Evolutionary conservation across 2,329 filamentous ascomycete species (phyloP), one percentile per base, ranked within the genome.

Genomic region (Dothideomycetidae sp.): DNA sequence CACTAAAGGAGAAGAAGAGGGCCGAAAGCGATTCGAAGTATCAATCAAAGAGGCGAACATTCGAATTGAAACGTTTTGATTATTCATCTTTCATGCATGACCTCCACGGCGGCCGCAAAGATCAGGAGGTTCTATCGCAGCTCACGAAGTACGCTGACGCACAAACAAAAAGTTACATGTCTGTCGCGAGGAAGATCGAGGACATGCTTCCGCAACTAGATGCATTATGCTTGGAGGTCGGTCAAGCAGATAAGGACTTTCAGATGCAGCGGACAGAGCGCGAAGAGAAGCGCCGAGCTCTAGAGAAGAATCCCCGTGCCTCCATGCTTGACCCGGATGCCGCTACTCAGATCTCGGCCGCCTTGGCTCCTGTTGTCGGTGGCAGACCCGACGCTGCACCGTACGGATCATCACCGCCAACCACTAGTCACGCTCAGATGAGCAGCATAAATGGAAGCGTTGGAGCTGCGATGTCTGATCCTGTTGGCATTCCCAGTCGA

Each of bases 21-120:
- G 81, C 74, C 29, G 85, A 94, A 50, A 94, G 85, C 49, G 90
- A 98, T 57, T 81, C 82, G 19, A 98, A 98, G 54, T 98, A 96
- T 54, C 88, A 96, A 56, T 76, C 71, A 31, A 96, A 96, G 63
- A 75, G 86, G 47, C 78, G 83, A 31, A 93, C 85, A 48, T 98
- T 98, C 52, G 90, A 98, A 63, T 70, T 98, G 40, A 94, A 93
- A 63, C 78, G 92, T 7, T 98, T 98, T 52, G 92, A 98, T 58
- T 98, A 98, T 57, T 96, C 88, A 3, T 93, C 84, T 10, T 98
- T 96, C 54, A 93, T 98, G 82, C 88, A 96, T 52, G 90, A 98
- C 63, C 68, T 98, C n/a, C 90, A 96, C 45, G 90, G 90, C 18
- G 90, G 90, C n/a, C 78, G 90, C 44, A 98, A 96, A 56, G 90